These are phyloP conservation scores for Cyamopsis tetragonoloba DNA, from an alignment of 306 rosid species.

Conservation along the genomic window DNA sequence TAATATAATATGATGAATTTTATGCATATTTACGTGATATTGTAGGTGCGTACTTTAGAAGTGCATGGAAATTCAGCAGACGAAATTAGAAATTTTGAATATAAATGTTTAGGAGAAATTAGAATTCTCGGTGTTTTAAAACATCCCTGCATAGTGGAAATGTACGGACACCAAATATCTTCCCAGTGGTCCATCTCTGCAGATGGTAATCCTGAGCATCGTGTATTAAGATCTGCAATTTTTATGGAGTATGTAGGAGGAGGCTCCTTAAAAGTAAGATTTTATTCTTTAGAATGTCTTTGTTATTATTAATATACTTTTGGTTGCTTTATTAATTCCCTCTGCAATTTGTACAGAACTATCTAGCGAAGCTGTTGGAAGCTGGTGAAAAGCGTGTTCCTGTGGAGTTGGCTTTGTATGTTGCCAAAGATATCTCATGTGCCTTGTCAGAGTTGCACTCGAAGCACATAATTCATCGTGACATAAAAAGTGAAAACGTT, in stretches of 20 bases:
- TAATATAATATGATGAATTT: background rate
- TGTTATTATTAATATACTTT: background rate
- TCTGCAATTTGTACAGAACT: conserved; percentile 42
- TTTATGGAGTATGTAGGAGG: conserved; percentile 79
- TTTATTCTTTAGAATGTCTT: conserved; percentile 2
- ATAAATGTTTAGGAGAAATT: conserved; percentile 83
- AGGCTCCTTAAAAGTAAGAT: conserved; percentile 80
- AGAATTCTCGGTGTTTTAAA: conserved; percentile 78
- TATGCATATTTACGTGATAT: conserved; percentile 26
- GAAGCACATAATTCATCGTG: conserved; percentile 91
- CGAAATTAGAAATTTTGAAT: conserved; percentile 65
- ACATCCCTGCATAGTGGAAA: conserved; percentile 86
- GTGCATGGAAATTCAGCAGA: conserved; percentile 52
- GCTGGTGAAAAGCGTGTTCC: conserved; percentile 76
- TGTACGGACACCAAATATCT: conserved; percentile 90
- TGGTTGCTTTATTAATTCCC: background rate
- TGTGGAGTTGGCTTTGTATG: conserved; percentile 54
- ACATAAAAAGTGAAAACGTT: conserved; percentile 87
- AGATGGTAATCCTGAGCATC: conserved; percentile 57
- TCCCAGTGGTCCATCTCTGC: conserved; percentile 69
- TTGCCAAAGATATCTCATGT: conserved; percentile 77
- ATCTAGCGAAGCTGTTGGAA: conserved; percentile 58
- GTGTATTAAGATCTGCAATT: conserved; percentile 69
- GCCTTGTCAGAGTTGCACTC: conserved; percentile 87
- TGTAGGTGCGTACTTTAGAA: conserved; percentile 72